Evolutionary conservation across 805 yeast genomes (phyloP).

Genomic region (Candida lessepsii): DNA sequence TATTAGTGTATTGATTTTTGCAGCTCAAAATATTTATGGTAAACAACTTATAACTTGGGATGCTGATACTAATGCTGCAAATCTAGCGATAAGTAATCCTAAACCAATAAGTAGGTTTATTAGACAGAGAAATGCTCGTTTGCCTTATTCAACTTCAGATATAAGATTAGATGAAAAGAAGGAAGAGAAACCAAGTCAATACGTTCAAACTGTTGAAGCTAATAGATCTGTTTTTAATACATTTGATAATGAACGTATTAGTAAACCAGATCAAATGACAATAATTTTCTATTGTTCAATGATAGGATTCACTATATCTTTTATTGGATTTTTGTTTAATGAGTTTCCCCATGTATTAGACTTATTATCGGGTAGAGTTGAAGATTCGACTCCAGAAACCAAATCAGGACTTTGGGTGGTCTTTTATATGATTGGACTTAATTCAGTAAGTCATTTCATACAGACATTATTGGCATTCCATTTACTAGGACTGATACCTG

Average conservation of each 20-base stretch:
- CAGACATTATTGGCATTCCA: conserved; percentile 83
- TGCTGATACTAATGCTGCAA: conserved; percentile 27
- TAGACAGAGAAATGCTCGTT: conserved; percentile 24
- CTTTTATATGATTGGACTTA: conserved; percentile 53
- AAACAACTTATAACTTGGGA: conserved; percentile 70
- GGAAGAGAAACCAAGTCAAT: conserved; percentile 7
- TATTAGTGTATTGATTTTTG: conserved; percentile 70
- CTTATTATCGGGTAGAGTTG: conserved; percentile 15
- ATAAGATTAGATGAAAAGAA: conserved; percentile 27
- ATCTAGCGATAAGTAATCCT: conserved; percentile 27
- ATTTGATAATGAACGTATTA: conserved; percentile 17
- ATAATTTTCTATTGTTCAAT: conserved; percentile 77
- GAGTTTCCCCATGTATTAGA: conserved; percentile 47
- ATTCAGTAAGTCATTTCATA: conserved; percentile 74
- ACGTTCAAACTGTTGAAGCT: conserved; percentile 17
- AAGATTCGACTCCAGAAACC: conserved; percentile 17
- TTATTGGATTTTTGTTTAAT: conserved; percentile 67
- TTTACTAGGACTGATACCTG: conserved; percentile 74
- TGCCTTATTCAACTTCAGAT: conserved; percentile 38
- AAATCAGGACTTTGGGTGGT: conserved; percentile 31
- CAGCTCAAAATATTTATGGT: conserved; percentile 82
- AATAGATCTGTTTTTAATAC: conserved; percentile 22
- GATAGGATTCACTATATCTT: conserved; percentile 66
- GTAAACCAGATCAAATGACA: conserved; percentile 75
- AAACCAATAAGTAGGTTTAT: conserved; percentile 8